Conservation (phyloP, 192 early-diverging fungal species). For the Coemansia sp. region DNA sequence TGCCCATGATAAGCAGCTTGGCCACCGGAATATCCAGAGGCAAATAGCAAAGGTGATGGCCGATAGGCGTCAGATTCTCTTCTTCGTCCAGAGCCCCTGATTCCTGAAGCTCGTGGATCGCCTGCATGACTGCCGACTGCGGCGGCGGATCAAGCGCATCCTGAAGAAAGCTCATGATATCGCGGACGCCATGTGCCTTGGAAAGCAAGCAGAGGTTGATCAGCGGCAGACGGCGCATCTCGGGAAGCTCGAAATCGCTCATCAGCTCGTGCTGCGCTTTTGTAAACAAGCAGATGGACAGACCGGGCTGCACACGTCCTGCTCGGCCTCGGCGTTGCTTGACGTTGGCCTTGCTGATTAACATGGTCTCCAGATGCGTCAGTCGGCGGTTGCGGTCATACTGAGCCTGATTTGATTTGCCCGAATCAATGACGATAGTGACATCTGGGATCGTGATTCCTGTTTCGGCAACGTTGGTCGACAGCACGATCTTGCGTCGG, state of each 20-base stretch:
- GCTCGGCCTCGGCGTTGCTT: slow-evolving; percentile 63
- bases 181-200: slow-evolving; percentile 65
- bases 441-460: slow-evolving; percentile 65
- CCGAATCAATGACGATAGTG: slow-evolving; percentile 69
- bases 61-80: slow-evolving; percentile 67
- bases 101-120: slow-evolving; percentile 45
- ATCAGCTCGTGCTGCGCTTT: slow-evolving; percentile 37
- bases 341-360: slow-evolving; percentile 56
- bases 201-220: slow-evolving; percentile 70
- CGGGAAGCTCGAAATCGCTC: slow-evolving; percentile 58
- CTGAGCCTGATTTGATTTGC: slow-evolving; percentile 61
- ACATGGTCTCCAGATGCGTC: slow-evolving; percentile 55
- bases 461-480: slow-evolving; percentile 84
- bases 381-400: slow-evolving; percentile 60
- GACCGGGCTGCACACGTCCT: slow-evolving; percentile 59
- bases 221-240: slow-evolving; percentile 69
- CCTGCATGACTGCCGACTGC: slow-evolving; percentile 59
- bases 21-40: slow-evolving; percentile 76
- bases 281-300: slow-evolving; percentile 59
- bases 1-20: slow-evolving; percentile 72
- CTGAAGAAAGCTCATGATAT: slow-evolving; percentile 60
- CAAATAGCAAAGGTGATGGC: slow-evolving; percentile 66
- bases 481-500: slow-evolving; percentile 79
- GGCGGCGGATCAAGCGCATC: slow-evolving; percentile 73
- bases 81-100: slow-evolving; percentile 37